Evolutionary conservation across 1,284 basidiomycete genomes (phyloP), one percentile per base, ranked within the genome.

Genomic region (Apiotrichum akiyoshidainum): DNA sequence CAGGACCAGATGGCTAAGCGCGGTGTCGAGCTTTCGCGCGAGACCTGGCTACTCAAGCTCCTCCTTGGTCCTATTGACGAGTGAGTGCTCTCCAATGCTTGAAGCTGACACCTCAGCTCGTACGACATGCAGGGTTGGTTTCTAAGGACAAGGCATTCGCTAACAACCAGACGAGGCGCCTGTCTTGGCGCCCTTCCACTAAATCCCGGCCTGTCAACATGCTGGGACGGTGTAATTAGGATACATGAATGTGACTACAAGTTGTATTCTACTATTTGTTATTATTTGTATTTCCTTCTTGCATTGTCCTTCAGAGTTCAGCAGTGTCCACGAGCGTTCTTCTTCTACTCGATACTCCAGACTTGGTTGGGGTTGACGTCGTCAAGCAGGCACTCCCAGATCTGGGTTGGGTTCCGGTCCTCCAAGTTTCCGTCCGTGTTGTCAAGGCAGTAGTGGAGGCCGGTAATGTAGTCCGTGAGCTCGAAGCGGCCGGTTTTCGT

Each of bases 301-400:
- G 16, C 16, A 39, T 39, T 39, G 37, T 39, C 26, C 26, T 31
- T 31, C 26, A 31, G 26, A 31, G 26, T 31, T 7, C 26, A 31
- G 26, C 26, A 7, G 7, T 39, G 37, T 39, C 11, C 37, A 10
- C 10, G 37, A 3, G 26, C 26, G 40, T 16, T 9, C 8, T 8
- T n/a, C 10, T n/a, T 41, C 40, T 41, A 16, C 10, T 17, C 42
- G 19, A 44, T 8, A 26, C 44, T 59, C 60, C 59, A 61, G 45
- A 65, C 33, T 55, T 65, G 64, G 55, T 65, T 63, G 34, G 47
- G 56, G 61, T 65, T 65, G 42, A 44, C 12, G 42, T 44, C 9
- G 10, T 44, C 42, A n/a, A 44, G 6, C 9, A 8, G 19, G 55
- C 64, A 63, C 47, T 59, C 22, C 64, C 64, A 68, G 47, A 65